Base-by-base conservation (phyloP, 2,329 filamentous ascomycete genomes). In the Cordyceps javanica region DNA sequence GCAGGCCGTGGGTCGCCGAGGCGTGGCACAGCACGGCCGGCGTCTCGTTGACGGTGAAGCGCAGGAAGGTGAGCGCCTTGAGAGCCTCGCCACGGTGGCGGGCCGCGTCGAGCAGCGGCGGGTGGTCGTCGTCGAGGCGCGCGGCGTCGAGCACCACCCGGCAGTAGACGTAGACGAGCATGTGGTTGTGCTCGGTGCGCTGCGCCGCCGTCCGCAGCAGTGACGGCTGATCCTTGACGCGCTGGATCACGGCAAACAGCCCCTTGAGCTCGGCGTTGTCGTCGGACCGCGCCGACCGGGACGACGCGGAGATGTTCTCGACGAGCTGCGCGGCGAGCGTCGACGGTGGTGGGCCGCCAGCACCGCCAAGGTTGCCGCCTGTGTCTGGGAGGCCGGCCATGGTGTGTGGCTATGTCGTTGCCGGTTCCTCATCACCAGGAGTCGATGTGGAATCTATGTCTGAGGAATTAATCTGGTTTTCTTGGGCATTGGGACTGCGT, bases 261-360 rank as follows among this genome's bases (percentile, higher is more conserved):
- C 86, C 84, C 61, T 88, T 86, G 62, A 97, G 87, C 51, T 90
- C 88, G 63, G 86, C 84, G 59, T 84, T 86, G 64, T 88, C 85
- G 65, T 87, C 81, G 54, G 82, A 82, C 65, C 82, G 80, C 55
- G 82, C 80, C 45, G 81, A 83, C 61, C 79, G 79, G 51, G 82
- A 82, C 23, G 87, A 82, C 44, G 88, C 49, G 9, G 56, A 84
- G 61, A 91, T 85, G 69, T 90, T 90, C 68, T 90, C 87, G 62
- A 94, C 90, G 58, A 97, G 85, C 71, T 95, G 90, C 13, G 90
- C 90, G 54, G 92, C 91, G 66, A 96, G 80, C 10, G 91, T 95
- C 16, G 92, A 96, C 13, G 91, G 88, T 39, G 85, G 84, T 46
- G 77, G 75, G 41, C 56, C 56, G 39, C 21, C 36, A 34, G n/a